Conservation (phyloP, 1,139 yeast genomes). For the Kluyveromyces sp. region DNA sequence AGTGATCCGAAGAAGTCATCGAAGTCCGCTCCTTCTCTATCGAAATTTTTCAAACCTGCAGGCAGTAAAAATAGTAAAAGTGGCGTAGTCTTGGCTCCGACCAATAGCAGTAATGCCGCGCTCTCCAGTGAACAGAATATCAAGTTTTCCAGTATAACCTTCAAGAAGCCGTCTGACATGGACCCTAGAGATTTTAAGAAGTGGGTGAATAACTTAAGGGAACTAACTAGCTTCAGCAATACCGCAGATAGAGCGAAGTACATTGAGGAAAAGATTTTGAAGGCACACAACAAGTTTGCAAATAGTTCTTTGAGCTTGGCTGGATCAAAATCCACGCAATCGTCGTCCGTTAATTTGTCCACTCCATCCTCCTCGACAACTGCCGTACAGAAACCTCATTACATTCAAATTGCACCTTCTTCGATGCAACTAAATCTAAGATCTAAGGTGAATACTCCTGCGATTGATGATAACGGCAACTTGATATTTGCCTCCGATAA, state of each 20-base stretch:
- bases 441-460: constrained; percentile 30
- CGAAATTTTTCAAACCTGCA: constrained; percentile 9
- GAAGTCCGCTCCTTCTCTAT: constrained; percentile 10
- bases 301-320: constrained; percentile 7
- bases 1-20: constrained; percentile 10
- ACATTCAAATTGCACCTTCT: constrained; percentile 21
- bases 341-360: background rate
- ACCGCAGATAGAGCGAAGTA: constrained; percentile 33
- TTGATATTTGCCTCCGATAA: constrained; percentile 28
- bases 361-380: background rate
- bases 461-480: constrained; percentile 34
- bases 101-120: background rate
- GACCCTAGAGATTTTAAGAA: constrained; percentile 35
- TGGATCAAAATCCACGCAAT: background rate
- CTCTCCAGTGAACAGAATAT: background rate
- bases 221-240: constrained; percentile 34
- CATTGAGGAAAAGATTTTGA: constrained; percentile 28
- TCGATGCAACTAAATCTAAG: constrained; percentile 11
- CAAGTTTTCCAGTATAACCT: constrained; percentile 10
- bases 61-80: constrained; percentile 3
- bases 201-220: constrained; percentile 42
- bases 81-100: background rate
- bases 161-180: constrained; percentile 30
- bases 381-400: constrained; percentile 18
- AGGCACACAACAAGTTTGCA: constrained; percentile 14